phyloP scores from a whole-genome alignment of 2,329 filamentous ascomycete genomes.

The Aureobasidium subglaciale region DNA sequence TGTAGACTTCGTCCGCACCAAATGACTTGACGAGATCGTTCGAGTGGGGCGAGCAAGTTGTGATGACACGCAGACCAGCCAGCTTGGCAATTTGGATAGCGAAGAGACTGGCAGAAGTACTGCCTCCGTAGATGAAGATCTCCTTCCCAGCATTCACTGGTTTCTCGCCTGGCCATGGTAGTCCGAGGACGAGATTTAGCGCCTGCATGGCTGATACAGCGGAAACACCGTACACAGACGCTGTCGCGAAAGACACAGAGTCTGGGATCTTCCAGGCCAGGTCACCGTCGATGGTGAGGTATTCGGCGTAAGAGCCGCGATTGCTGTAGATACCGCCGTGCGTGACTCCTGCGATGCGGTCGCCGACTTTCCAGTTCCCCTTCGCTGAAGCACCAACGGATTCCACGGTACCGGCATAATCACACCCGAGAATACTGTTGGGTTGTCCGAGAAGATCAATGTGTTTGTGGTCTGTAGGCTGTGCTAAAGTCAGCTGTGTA shows the following conservation, averaged over 20 bases:
- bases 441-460: slow-evolving; percentile 29
- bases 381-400: slow-evolving; percentile 43
- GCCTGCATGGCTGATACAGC: not conserved
- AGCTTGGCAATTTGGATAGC: not conserved
- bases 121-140: not conserved
- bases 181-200: not conserved
- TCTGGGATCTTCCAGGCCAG: not conserved
- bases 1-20: slow-evolving; percentile 38
- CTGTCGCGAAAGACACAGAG: not conserved
- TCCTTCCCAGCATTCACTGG: not conserved
- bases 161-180: not conserved
- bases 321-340: slow-evolving; percentile 32
- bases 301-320: not conserved
- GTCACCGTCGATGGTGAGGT: not conserved
- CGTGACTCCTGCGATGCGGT: slow-evolving; percentile 44
- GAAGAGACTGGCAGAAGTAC: not conserved
- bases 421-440: slow-evolving; percentile 43
- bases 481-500: slow-evolving; percentile 26
- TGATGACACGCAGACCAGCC: slow-evolving; percentile 27
- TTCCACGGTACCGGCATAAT: slow-evolving; percentile 48
- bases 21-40: slow-evolving; percentile 35
- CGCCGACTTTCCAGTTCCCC: slow-evolving; percentile 40
- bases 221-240: not conserved
- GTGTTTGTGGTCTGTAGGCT: slow-evolving; percentile 51
- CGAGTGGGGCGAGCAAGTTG: slow-evolving; percentile 38